phyloP scores from a whole-genome alignment of 2,329 filamentous ascomycete species.

The Fusarium globosum region DNA sequence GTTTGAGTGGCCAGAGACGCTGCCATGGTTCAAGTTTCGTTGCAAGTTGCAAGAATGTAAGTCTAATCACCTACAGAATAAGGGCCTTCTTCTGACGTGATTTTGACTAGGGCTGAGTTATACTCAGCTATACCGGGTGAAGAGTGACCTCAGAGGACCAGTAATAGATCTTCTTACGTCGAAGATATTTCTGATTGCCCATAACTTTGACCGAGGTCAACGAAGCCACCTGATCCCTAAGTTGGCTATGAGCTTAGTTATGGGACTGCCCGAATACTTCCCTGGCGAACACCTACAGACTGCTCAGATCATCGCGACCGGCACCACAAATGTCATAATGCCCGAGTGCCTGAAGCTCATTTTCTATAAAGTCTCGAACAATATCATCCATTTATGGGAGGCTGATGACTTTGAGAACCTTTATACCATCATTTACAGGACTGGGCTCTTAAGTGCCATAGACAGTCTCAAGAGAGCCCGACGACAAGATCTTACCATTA shows the following conservation, averaged over 20 bases:
- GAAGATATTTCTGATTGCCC: fast-evolving
- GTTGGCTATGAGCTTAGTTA: fast-evolving
- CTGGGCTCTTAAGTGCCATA: fast-evolving
- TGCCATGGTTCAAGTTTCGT: neutral
- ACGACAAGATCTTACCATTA: neutral
- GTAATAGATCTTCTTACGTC: fast-evolving
- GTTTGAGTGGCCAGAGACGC: neutral
- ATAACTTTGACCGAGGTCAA: fast-evolving
- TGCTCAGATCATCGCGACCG: fast-evolving
- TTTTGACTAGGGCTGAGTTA: neutral
- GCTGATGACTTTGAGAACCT: neutral
- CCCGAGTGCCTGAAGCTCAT: neutral
- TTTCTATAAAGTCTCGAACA: fast-evolving
- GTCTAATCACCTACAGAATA: fast-evolving
- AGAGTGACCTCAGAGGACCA: fast-evolving
- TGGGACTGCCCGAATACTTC: neutral
- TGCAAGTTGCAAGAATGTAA: neutral
- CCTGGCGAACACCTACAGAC: neutral
- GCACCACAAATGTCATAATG: fast-evolving
- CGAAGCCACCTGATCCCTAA: fast-evolving
- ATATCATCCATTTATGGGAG: no score
- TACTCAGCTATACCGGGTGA: neutral
- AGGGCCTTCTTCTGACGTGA: fast-evolving
- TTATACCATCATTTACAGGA: fast-evolving
- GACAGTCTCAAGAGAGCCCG: fast-evolving